These are phyloP conservation scores for Pontederia paniculata DNA, from an alignment of 176 grass and related monocot species.

Conservation along the genomic window DNA sequence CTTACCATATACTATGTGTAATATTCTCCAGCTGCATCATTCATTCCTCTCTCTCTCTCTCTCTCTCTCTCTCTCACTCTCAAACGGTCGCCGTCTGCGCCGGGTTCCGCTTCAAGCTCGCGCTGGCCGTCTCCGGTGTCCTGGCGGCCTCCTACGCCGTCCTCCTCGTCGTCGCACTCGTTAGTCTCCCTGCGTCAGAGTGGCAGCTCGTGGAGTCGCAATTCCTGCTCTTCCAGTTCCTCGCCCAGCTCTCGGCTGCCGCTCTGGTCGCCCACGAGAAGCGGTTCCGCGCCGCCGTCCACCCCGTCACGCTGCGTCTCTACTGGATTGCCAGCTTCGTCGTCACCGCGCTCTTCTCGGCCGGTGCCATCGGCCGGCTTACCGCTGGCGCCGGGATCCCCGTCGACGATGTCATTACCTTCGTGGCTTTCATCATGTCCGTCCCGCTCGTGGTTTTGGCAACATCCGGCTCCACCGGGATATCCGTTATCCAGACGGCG, in stretches of 20 bases:
- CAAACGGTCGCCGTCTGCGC: background rate
- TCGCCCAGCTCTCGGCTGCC: slow-evolving; percentile 33
- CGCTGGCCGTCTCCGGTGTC: slow-evolving; percentile 26
- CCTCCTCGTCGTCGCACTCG: slow-evolving; percentile 25
- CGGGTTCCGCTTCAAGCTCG: slow-evolving; percentile 31
- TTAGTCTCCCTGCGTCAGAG: background rate
- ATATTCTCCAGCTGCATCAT: too few relatives aligned
- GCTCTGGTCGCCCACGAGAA: slow-evolving; percentile 49
- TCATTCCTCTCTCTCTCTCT: too few relatives aligned
- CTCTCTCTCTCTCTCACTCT: too few relatives aligned
- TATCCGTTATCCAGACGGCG: background rate
- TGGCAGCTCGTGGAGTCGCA: slow-evolving; percentile 21
- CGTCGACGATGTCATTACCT: slow-evolving; percentile 34
- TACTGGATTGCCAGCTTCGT: slow-evolving; percentile 48
- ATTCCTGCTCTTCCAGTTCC: slow-evolving; percentile 61
- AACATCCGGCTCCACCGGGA: slow-evolving; percentile 30
- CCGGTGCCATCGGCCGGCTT: slow-evolving; percentile 36
- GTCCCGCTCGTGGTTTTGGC: slow-evolving; percentile 41
- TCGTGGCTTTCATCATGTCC: slow-evolving; percentile 40
- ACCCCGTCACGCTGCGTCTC: slow-evolving; percentile 54
- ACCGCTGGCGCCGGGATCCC: slow-evolving; percentile 9
- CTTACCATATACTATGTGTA: too few relatives aligned
- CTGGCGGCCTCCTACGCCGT: slow-evolving; percentile 43
- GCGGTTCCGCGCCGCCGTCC: slow-evolving; percentile 35
- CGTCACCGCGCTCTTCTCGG: slow-evolving; percentile 38